Base-by-base conservation (phyloP, 2,329 filamentous ascomycete species). In the Penicillium rolfsii region DNA sequence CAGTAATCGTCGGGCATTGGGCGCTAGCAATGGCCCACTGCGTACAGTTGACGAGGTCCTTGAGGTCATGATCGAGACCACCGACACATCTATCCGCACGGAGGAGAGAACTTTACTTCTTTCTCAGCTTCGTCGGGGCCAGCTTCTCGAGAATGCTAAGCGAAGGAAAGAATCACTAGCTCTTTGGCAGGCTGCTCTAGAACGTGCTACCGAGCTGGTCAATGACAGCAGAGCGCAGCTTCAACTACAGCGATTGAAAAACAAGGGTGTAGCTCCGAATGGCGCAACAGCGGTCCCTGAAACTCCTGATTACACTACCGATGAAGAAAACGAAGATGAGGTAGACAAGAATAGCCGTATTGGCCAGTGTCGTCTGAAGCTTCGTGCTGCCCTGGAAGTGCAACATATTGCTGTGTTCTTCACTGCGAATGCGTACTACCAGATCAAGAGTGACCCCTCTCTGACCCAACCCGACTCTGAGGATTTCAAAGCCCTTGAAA, bases 61-160 rank as follows among this genome's bases (percentile, higher is more conserved):
- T 11, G 89, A 92, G 65, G 87, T 89, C 4, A 97, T 99, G 94
- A 89, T 97, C 60, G 92, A 97, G 58, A 88, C 94, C 70, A 93
- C 89, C 46, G 90, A 94, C 59, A 81, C 80, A 5, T 73, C 78
- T 0, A 84, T 94, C 59, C 85, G 88, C 55, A 77, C 83, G 0
- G 88, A 94, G 60, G 89, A 95, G 70, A 85, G 92, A 55, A 79
- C 82, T 2, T 82, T 89, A 52, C 80, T 96, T 6, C 73, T 85
- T 2, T 82, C 82, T 36, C 87, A 86, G 63, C 79, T 97, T 48
- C 84, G 83, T 16, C 83, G 87, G 57, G 94, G 91, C 0, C 93
- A 97, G 67, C 78, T 97, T 3, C 82, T 90, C 41, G 93, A 94
- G 62, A 92, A 93, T 68, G 87, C 89, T 6, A 85, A 87, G 38